Base-by-base conservation (phyloP, 192 early-diverging fungal species). In the Chytriomyces hyalinus region DNA sequence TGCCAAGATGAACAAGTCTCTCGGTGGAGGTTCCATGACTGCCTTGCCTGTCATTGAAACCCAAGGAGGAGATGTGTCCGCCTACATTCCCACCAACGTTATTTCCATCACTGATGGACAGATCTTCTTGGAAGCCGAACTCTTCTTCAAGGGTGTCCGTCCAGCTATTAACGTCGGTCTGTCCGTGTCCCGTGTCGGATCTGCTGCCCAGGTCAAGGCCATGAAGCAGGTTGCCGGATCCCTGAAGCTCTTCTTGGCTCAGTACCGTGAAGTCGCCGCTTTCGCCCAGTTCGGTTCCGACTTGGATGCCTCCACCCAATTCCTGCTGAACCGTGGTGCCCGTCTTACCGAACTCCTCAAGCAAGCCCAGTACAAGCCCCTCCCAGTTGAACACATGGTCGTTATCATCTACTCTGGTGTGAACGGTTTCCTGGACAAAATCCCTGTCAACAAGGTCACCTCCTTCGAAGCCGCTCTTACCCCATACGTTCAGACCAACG, bases 41-140 rank as follows among this genome's bases (percentile, higher is more conserved):
- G 97, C 97, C 50, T 92, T 99, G 70, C 97, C 97, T 85, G 95
- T 99, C 81, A 98, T 99, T 90, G 97, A 99, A 86, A 99, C 97
- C 77, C 96, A 98, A 89, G 97, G 97, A 92, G 97, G 97, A 88
- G 97, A 98, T 94, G 97, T 99, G 84, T 99, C 97, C 80, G 97
- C 97, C 46, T 99, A 99, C 91, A 99, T 99, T 91, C 97, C 97
- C 76, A 99, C 97, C 83, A 99, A 99, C 91, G 96, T 99, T 81
- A 99, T 99, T 97, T 99, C 97, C 87, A 99, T 99, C 81, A 99
- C 97, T 74, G 97, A 99, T 89, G 97, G 97, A 50, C 97, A 99
- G 88, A 98, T 99, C 78, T 99, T 99, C 93, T 92, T 99, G 90
- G 97, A 99, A 89, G 96, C 97, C 68, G 96, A 99, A 89, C 91